Percentiles rank a stretch among this genome's conserved stretches.
These are phyloP conservation scores for Pythium aphanidermatum DNA, from an alignment of 352 stramenopile genomes.

Conservation along the genomic window DNA sequence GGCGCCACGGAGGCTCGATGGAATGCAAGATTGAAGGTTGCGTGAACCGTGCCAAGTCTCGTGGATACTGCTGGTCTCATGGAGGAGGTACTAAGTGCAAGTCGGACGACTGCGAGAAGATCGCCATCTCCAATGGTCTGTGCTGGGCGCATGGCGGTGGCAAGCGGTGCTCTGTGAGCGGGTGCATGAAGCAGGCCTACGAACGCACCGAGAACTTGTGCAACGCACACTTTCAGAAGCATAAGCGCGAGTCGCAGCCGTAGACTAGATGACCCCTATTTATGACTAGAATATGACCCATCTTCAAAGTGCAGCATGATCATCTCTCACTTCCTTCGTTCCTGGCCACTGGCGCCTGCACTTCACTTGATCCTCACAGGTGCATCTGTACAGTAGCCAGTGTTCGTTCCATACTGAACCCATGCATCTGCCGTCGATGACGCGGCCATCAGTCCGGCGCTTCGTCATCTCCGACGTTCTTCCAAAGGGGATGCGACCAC, in stretches of 20 bases:
- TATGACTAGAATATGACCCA: too few relatives aligned
- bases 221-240: slow-evolving; percentile 41
- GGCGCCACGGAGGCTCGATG: slow-evolving; percentile 62
- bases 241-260: slow-evolving; percentile 11
- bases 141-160: slow-evolving; percentile 73
- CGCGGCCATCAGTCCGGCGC: too few relatives aligned
- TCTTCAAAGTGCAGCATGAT: too few relatives aligned
- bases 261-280: too few relatives aligned
- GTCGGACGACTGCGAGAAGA: slow-evolving; percentile 57
- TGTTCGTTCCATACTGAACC: too few relatives aligned
- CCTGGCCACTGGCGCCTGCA: too few relatives aligned
- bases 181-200: slow-evolving; percentile 65
- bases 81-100: slow-evolving; percentile 76
- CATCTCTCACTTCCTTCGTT: too few relatives aligned
- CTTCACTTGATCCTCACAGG: too few relatives aligned
- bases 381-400: too few relatives aligned
- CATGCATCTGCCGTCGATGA: too few relatives aligned
- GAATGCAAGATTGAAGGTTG: slow-evolving; percentile 66
- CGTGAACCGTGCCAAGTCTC: slow-evolving; percentile 72
- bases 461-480: too few relatives aligned
- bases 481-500: too few relatives aligned
- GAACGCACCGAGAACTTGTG: slow-evolving; percentile 70
- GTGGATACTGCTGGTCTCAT: slow-evolving; percentile 78
- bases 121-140: slow-evolving; percentile 64
- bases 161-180: slow-evolving; percentile 50